Conservation (phyloP, 192 early-diverging fungal species). For the Allomyces macrogynus region DNA sequence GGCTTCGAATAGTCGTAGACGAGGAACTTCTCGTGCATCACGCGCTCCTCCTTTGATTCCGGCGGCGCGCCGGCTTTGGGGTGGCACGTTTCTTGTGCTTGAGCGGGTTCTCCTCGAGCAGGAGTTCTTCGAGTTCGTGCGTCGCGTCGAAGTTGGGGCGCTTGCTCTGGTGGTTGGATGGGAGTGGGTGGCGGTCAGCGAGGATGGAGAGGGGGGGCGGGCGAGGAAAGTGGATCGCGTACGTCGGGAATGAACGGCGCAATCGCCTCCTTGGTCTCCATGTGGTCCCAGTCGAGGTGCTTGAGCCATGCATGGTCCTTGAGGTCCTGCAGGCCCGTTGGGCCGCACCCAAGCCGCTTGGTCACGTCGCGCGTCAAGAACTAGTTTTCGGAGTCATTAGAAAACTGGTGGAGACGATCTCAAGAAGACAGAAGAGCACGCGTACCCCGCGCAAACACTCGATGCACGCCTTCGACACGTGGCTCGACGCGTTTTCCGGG, state of each 20-base stretch:
- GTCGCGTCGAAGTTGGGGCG: slow-evolving; percentile 54
- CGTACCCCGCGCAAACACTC: background rate
- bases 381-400: too few relatives aligned
- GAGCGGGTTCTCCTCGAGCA: slow-evolving; percentile 49
- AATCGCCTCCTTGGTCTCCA: slow-evolving; percentile 13
- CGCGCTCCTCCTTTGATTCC: slow-evolving; percentile 4
- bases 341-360: slow-evolving; percentile 58
- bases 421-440: too few relatives aligned
- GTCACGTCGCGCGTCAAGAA: slow-evolving; percentile 53
- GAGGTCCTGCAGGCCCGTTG: slow-evolving; percentile 45
- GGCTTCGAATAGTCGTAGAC: slow-evolving; percentile 5
- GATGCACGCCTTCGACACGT: slow-evolving; percentile 1
- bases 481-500: slow-evolving; percentile 27
- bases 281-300: slow-evolving; percentile 24
- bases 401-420: too few relatives aligned
- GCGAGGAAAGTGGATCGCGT: too few relatives aligned
- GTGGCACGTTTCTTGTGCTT: background rate
- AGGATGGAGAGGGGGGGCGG: too few relatives aligned
- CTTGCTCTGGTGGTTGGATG: slow-evolving; percentile 11
- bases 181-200: slow-evolving; percentile 6
- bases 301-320: slow-evolving; percentile 25
- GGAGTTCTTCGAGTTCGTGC: slow-evolving; percentile 49
- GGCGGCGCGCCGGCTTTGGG: slow-evolving; percentile 5
- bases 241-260: slow-evolving; percentile 34
- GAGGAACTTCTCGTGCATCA: slow-evolving; percentile 6